Evolutionary conservation across 805 yeast genomes (phyloP).

Genomic region (Candida alai): DNA sequence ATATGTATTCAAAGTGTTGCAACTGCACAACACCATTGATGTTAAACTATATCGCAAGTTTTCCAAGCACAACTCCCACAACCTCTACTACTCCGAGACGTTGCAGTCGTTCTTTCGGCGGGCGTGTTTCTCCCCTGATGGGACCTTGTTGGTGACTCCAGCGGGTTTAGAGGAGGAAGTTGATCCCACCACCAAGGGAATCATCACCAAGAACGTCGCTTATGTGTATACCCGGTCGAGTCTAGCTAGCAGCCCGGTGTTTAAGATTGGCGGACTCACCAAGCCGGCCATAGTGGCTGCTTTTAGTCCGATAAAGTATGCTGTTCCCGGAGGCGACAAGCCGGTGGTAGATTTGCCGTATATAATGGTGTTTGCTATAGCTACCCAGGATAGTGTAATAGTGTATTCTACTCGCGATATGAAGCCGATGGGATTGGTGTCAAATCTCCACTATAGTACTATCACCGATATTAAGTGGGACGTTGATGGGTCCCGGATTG

Average conservation of each 20-base stretch:
- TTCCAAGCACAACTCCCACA: slow-evolving; percentile 9
- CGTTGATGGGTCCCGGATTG: slow-evolving; percentile 61
- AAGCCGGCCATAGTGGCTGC: slow-evolving; percentile 82
- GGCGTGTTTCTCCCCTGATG: slow-evolving; percentile 86
- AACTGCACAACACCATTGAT: slow-evolving; percentile 1
- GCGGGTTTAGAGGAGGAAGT: slow-evolving; percentile 54
- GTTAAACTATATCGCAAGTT: slow-evolving; percentile 16
- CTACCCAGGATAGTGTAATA: slow-evolving; percentile 80
- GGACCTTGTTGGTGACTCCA: slow-evolving; percentile 68
- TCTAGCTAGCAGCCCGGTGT: slow-evolving; percentile 64
- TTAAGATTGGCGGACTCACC: slow-evolving; percentile 72
- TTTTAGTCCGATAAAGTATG: slow-evolving; percentile 68
- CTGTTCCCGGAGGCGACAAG: slow-evolving; percentile 18
- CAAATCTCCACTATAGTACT: slow-evolving; percentile 83
- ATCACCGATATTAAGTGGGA: slow-evolving; percentile 89
- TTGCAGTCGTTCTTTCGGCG: slow-evolving; percentile 88
- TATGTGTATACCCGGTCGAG: slow-evolving; percentile 75
- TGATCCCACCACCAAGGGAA: slow-evolving; percentile 35
- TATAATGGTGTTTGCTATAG: slow-evolving; percentile 85
- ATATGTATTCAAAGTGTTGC: slow-evolving; percentile 47
- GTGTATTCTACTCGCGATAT: slow-evolving; percentile 75
- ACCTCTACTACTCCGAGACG: slow-evolving; percentile 77
- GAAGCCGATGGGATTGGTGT: slow-evolving; percentile 67
- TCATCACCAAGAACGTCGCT: no score
- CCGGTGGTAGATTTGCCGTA: slow-evolving; percentile 61